phyloP scores from a whole-genome alignment of 192 early-diverging fungal species.

The Coemansia sp. region DNA sequence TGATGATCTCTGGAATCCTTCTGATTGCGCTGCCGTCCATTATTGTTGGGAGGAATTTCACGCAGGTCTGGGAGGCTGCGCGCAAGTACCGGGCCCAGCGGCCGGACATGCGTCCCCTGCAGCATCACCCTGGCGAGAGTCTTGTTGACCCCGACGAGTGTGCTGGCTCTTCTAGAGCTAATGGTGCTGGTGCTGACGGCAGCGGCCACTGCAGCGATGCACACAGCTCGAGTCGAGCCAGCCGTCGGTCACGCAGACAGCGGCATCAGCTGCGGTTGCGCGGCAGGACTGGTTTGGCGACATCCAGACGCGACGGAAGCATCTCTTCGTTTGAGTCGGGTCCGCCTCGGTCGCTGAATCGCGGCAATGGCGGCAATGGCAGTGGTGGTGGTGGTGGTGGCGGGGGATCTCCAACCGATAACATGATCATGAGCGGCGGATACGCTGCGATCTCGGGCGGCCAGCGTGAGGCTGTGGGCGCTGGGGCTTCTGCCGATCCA shows the following conservation, averaged over 20 bases:
- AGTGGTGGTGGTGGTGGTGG: not conserved
- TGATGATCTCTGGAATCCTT: constrained; percentile 80
- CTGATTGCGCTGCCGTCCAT: constrained; percentile 83
- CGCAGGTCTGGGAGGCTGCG: constrained; percentile 75
- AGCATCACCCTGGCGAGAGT: constrained; percentile 24
- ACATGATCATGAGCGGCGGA: constrained; percentile 19
- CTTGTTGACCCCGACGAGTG: constrained; percentile 20
- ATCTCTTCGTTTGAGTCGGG: constrained; percentile 45
- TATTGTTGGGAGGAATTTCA: constrained; percentile 82
- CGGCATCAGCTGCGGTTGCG: constrained; percentile 7
- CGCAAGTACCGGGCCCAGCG: constrained; percentile 44
- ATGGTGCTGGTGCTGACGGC: not conserved
- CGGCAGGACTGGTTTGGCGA: not conserved
- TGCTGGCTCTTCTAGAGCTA: not conserved
- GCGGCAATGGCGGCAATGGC: not conserved
- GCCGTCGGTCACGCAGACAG: constrained; percentile 23
- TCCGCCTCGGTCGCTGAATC: constrained; percentile 5
- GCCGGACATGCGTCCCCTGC: constrained; percentile 8
- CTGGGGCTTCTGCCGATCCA: constrained; percentile 15
- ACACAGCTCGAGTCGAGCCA: constrained; percentile 21
- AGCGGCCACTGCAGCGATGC: not conserved
- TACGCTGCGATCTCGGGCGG: constrained; percentile 38
- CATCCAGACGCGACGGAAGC: constrained; percentile 27
- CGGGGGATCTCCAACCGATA: constrained; percentile 10
- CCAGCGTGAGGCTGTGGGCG: not conserved